Base-by-base conservation (phyloP, 345 rosid species). In the Lumnitzera littorea region DNA sequence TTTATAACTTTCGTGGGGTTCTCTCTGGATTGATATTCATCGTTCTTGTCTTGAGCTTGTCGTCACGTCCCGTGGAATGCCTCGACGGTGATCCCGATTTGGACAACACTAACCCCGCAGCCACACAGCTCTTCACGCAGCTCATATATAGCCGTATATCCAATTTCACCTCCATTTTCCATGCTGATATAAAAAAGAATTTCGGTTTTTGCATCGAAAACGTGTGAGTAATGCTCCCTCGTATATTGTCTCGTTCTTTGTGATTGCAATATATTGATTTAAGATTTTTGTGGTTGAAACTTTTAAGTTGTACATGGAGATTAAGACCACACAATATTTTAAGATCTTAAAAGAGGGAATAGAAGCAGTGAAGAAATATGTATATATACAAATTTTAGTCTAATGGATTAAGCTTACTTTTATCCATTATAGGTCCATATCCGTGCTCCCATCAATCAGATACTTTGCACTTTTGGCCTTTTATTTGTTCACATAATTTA, bases 191-290 rank as follows among this genome's bases (percentile, higher is more conserved):
- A 49, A 46, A 64, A 50, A 67, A 83, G 64, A 58, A 90, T 27
- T 81, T 86, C 46, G 91, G 82, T 31, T 90, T 94, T 80, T 94
- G 99, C 89, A 83, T 94, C 46, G 74, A 81, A 55, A 87, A 94
- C 84, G 78, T 79, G 99, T 94, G 67, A 64, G 90, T 82, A 46
- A 14, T 24, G 14, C 48, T 11, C 15, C 29, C 2, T 64, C 10
- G 23, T 41, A 56, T 17, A 12, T 9, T 24, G 16, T 2, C 12
- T 13, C 0, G 3, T 7, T 5, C 13, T 41, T 8, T 46, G 11
- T 48, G 54, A 48, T 16, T 50, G 20, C 23, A 12, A 51, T 65
- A 17, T 17, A 27, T 9, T 20, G 50, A 36, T 36, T 36, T 36
- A 36, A 9, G 43, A 36, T 36, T 36, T 36, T 4, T 36, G 43